Evolutionary conservation across 441 rosid species (phyloP), one percentile per base, ranked within the genome.

Genomic region (Pelargonium citronellum): DNA sequence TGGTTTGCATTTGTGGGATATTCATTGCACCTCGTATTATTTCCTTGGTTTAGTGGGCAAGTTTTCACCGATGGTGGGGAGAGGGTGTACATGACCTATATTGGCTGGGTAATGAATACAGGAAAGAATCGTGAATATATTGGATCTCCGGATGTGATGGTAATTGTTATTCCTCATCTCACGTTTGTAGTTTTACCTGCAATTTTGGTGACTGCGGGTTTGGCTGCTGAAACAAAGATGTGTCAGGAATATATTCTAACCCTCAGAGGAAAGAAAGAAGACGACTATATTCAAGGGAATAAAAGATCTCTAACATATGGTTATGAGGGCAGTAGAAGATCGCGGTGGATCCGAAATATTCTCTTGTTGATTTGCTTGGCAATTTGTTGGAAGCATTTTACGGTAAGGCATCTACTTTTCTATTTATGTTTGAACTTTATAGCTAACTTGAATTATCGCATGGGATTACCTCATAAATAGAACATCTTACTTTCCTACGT

Each of bases 91-190:
- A 90, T 94, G 98, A 90, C 95, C 69, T 85, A 84, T 65, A 85
- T 80, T 85, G 99, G 99, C 60, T 94, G 97, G 96, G 88, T 71
- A 3, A 83, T 91, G 22, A 80, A 78, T 66, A 75, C 77, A 72
- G 67, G 20, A 74, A 49, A 78, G 81, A 70, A 4, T 4, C 89
- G 79, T 30, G 82, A 81, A 46, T 89, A 84, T 75, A 44, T 90
- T 49, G 97, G 96, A 68, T 83, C 75, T 74, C 96, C 96, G 0
- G 96, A 94, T 82, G 71, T 94, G 17, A 86, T 94, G 91, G 87
- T 94, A 64, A 68, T 90, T 47, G 94, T 91, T 77, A 81, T 94
- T 76, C 94, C 98, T 24, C 97, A 91, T 83, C 75, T 94, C 61
- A 2, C 84, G 30, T 87, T 85, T 62, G 87, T 85, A 67, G 87